A percentile compares a stretch with the other conserved stretches of the same genome.
Evolutionary conservation across 306 rosid species (phyloP).

Genomic region (Cicer yamashitae): DNA sequence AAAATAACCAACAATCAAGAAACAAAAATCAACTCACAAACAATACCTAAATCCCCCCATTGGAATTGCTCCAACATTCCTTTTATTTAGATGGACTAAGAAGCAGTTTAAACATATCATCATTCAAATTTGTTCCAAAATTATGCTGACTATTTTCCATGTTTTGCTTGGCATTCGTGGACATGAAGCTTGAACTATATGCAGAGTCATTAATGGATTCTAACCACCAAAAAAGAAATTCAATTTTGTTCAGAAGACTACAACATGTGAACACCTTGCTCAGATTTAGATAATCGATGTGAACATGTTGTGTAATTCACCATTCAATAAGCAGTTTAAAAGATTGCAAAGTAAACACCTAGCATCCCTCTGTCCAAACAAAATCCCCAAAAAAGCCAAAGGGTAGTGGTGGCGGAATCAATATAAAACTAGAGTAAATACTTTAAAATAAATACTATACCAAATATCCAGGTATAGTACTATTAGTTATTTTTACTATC

Average conservation of each 20-base stretch:
- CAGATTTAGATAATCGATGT: too few relatives aligned
- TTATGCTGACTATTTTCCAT: too few relatives aligned
- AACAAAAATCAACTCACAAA: background rate
- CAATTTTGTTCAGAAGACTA: background rate
- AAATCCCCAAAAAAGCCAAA: background rate
- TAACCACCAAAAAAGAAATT: too few relatives aligned
- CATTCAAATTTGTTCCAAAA: too few relatives aligned
- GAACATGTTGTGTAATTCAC: background rate
- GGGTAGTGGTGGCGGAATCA: background rate
- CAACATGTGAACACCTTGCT: background rate
- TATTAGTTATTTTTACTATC: constrained; percentile 27
- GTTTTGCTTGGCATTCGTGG: too few relatives aligned
- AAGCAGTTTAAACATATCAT: background rate
- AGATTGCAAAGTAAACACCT: background rate
- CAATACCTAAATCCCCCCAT: background rate
- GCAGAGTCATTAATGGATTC: too few relatives aligned
- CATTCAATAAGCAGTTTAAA: background rate
- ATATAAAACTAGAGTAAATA: constrained; percentile 19
- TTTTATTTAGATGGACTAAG: background rate
- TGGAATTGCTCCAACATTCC: background rate
- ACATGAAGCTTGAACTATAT: too few relatives aligned
- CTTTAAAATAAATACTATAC: constrained; percentile 1
- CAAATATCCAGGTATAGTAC: constrained; percentile 32
- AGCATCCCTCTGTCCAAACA: background rate
- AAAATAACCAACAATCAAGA: too few relatives aligned